phyloP scores from a whole-genome alignment of 2,329 filamentous ascomycete species.

The Dactylellina parvicollis region DNA sequence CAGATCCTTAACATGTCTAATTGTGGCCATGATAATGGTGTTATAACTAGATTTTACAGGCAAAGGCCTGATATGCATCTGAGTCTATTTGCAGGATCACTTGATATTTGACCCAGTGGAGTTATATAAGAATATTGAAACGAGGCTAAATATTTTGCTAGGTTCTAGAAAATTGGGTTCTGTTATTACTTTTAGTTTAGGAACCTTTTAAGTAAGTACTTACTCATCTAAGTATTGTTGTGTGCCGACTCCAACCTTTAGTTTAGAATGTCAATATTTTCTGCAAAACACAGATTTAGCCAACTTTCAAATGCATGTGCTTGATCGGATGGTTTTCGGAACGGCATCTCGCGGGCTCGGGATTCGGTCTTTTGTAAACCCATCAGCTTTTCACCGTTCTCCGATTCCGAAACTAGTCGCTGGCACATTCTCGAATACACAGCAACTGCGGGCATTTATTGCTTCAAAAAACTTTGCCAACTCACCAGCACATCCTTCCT shows the following conservation, averaged over 20 bases:
- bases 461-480: background rate
- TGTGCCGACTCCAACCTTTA: no score
- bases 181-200: background rate
- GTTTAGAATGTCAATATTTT: no score
- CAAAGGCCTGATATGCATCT: no score
- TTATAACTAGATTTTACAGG: no score
- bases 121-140: no score
- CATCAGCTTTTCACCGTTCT: background rate
- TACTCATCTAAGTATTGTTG: no score
- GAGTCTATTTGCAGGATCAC: no score
- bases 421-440: background rate
- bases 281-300: background rate
- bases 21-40: no score
- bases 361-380: background rate
- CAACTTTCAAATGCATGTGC: background rate
- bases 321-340: conserved; percentile 3
- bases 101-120: no score
- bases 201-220: background rate
- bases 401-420: background rate
- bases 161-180: no score
- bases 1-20: no score
- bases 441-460: background rate
- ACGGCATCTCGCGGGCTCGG: background rate
- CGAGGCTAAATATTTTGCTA: no score
- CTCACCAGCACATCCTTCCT: conserved; percentile 10